phyloP scores from a whole-genome alignment of 257 asterid genomes.

The Solanum rostratum region DNA sequence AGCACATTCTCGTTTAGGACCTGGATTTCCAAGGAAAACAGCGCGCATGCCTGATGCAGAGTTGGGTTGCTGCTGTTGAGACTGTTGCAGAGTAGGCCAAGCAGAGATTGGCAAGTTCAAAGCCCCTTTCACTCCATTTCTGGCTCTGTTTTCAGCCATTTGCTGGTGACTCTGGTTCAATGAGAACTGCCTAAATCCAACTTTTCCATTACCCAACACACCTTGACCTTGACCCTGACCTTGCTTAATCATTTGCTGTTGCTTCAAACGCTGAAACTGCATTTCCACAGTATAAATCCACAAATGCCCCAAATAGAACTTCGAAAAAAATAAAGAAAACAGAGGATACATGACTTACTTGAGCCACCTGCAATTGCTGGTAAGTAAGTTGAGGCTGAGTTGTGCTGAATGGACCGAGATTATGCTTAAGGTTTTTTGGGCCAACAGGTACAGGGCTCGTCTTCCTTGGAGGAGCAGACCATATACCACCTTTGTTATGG shows the following conservation, averaged over 20 bases:
- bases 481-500: background rate
- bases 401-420: background rate
- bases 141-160: conserved; percentile 11
- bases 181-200: conserved; percentile 21
- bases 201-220: background rate
- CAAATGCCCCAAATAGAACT: background rate
- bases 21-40: conserved; percentile 32
- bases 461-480: conserved; percentile 2
- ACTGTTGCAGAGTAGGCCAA: conserved; percentile 45
- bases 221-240: background rate
- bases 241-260: conserved; percentile 24
- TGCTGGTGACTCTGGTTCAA: conserved; percentile 11
- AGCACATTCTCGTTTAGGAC: conserved; percentile 35
- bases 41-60: conserved; percentile 34
- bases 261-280: conserved; percentile 30
- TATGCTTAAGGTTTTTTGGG: background rate
- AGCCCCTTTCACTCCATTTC: conserved; percentile 5
- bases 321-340: background rate
- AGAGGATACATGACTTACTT: background rate
- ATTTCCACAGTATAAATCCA: background rate
- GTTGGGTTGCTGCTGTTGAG: conserved; percentile 13
- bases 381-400: background rate
- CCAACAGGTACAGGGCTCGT: background rate
- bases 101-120: conserved; percentile 16
- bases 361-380: background rate